These are phyloP conservation scores for Ananas comosus DNA, from an alignment of 176 grass and related monocot species.

Conservation along the genomic window DNA sequence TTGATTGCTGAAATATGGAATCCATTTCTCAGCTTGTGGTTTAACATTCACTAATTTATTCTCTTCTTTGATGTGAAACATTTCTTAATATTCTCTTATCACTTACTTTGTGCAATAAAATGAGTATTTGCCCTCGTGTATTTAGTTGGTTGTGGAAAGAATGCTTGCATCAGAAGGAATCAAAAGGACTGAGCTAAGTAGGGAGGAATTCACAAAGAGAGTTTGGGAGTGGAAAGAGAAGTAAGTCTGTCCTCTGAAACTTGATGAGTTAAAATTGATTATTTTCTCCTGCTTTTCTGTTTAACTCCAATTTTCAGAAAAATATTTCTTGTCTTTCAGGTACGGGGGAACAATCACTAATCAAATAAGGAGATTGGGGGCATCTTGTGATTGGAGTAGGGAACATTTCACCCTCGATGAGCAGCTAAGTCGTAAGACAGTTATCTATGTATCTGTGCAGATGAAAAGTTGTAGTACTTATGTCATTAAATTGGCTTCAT, in stretches of 20 bases:
- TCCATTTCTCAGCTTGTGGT: neutral
- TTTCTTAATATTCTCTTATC: slow-evolving; percentile 8
- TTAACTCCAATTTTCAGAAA: no score
- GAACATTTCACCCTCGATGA: slow-evolving; percentile 96
- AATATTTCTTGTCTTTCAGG: slow-evolving; percentile 27
- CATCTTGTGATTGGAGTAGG: slow-evolving; percentile 91
- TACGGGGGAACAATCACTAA: slow-evolving; percentile 94
- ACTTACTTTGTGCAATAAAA: slow-evolving; percentile 19
- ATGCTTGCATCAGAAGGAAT: slow-evolving; percentile 89
- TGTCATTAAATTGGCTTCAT: neutral
- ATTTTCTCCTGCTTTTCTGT: neutral
- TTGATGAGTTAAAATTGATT: neutral
- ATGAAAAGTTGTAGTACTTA: no score
- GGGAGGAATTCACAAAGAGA: slow-evolving; percentile 85
- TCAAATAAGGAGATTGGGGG: slow-evolving; percentile 92
- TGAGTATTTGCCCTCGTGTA: slow-evolving; percentile 15
- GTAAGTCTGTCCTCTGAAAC: slow-evolving; percentile 36
- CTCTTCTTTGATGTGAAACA: neutral
- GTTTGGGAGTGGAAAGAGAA: slow-evolving; percentile 99
- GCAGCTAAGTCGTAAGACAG: slow-evolving; percentile 76
- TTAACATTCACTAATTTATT: neutral
- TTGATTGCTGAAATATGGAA: neutral
- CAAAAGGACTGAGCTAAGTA: slow-evolving; percentile 84
- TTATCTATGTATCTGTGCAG: slow-evolving; percentile 14
- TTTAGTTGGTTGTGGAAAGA: slow-evolving; percentile 97